A percentile compares a stretch with the other conserved stretches of the same genome.
Evolutionary conservation across 148 eudicot genomes (phyloP).

Genomic region (Camellia granthamiana): DNA sequence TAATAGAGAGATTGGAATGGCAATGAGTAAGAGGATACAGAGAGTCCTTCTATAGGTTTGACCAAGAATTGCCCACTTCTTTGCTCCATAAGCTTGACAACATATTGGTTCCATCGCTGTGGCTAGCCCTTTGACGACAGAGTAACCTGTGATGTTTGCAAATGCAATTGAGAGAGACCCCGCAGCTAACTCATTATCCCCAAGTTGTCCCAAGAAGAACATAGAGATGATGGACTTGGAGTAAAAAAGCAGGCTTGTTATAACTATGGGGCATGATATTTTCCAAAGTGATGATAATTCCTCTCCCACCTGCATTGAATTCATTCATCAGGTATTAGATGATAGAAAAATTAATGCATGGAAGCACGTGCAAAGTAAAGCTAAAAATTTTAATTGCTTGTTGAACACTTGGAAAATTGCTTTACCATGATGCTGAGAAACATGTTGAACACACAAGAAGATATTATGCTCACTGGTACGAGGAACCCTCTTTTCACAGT

Average conservation of each 20-base stretch:
- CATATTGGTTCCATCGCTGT: constrained; percentile 46
- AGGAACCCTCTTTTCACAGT: not conserved
- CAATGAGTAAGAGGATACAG: constrained; percentile 28
- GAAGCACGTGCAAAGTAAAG: constrained; percentile 5
- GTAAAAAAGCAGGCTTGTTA: constrained; percentile 24
- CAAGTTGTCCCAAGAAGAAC: constrained; percentile 37
- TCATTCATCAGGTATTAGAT: not conserved
- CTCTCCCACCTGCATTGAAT: constrained; percentile 26
- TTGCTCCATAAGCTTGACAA: constrained; percentile 40
- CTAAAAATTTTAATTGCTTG: constrained; percentile 7
- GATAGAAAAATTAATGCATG: not conserved
- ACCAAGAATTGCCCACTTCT: constrained; percentile 21
- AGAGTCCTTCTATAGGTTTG: constrained; percentile 36
- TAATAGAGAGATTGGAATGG: constrained; percentile 37
- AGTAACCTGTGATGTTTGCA: constrained; percentile 40
- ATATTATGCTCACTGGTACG: not conserved
- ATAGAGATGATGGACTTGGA: constrained; percentile 33
- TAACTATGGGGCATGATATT: constrained; percentile 22
- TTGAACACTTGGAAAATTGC: constrained; percentile 1
- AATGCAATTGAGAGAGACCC: constrained; percentile 36
- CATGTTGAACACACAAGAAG: constrained; percentile 4
- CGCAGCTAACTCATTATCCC: constrained; percentile 34
- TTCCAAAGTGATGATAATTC: constrained; percentile 20
- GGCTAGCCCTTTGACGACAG: constrained; percentile 34
- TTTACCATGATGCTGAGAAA: constrained; percentile 6